Base-by-base conservation (phyloP, 2,329 filamentous ascomycete species). In the Amylocarpus encephaloides region DNA sequence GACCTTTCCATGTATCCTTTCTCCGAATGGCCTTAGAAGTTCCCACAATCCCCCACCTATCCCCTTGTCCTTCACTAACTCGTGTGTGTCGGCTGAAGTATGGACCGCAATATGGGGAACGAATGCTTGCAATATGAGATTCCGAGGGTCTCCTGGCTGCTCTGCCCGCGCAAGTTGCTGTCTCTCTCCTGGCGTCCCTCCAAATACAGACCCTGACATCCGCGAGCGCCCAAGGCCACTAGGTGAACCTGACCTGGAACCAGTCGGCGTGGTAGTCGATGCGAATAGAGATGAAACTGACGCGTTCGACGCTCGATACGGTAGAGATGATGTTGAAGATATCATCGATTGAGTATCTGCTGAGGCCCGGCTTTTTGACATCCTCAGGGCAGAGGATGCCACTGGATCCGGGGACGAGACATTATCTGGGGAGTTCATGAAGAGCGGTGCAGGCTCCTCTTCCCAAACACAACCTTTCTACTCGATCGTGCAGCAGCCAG, bases 71-170 rank as follows among this genome's bases (percentile, higher is more conserved):
- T 75, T 77, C 48, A 90, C 77, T 51, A 98, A 70, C 50, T 84
- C 78, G 64, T 96, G 86, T 1, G 89, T 93, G 64, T 97, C 92
- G 13, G 79, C 73, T 12, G 92, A 95, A n/a, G 89, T 81, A 59
- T 91, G 85, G 26, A 98, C 80, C 6, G 87, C 88, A 41, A 98
- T 82, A 56, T 93, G 87, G 1, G 93, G 94, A 12, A 92, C 88
- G 66, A 95, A 95, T 2, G 90, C 85, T 52, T 85, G 84, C 48
- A 94, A 74, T 39, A 97, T 84, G 44, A 95, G 72, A 56, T 76
- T 77, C 18, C 81, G 67, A 30, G 80, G 79, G 51, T 83, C 78
- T 33, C 63, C 62, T 38, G 56, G 51, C 38, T 52, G 43, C 11
- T 62, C 61, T 47, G 49, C 38, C 18, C 57, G 51, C 22, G 53